phyloP scores from a whole-genome alignment of 2,329 filamentous ascomycete species.

The Pseudophaeomoniella oleicola region DNA sequence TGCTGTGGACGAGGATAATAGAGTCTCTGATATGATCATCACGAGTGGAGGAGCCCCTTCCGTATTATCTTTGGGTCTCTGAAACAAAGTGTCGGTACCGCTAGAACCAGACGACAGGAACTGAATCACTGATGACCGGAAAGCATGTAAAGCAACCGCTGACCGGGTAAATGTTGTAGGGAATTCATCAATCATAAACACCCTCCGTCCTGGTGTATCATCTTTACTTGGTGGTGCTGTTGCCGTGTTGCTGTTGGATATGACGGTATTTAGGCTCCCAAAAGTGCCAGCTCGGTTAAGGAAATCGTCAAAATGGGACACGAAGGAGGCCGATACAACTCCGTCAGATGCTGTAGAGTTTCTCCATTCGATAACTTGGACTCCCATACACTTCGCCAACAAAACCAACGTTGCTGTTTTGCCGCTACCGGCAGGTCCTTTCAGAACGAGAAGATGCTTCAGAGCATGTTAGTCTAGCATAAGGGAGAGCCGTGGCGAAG shows the following conservation, averaged over 20 bases:
- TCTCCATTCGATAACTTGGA: constrained; percentile 76
- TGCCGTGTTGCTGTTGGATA: constrained; percentile 3
- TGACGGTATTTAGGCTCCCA: constrained; percentile 45
- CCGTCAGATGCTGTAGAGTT: constrained; percentile 57
- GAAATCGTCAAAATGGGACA: constrained; percentile 84
- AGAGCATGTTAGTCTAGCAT: too few relatives aligned
- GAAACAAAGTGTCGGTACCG: constrained; percentile 31
- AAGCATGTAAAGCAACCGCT: constrained; percentile 50
- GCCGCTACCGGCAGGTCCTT: constrained; percentile 78
- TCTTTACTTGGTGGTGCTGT: constrained; percentile 2
- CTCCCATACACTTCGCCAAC: constrained; percentile 61
- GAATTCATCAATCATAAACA: constrained; percentile 71
- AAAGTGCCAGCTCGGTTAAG: constrained; percentile 69
- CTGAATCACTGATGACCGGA: constrained; percentile 60
- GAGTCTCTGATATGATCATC: constrained; percentile 81
- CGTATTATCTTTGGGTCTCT: constrained; percentile 11
- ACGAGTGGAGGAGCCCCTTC: constrained; percentile 57
- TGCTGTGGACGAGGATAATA: constrained; percentile 71
- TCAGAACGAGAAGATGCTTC: constrained; percentile 68
- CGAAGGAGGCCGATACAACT: constrained; percentile 48
- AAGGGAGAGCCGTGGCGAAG: too few relatives aligned
- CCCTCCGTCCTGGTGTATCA: constrained; percentile 24
- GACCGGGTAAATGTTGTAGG: constrained; percentile 58
- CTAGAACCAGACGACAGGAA: constrained; percentile 58
- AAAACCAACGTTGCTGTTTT: constrained; percentile 80